Base-by-base conservation (phyloP, 2,329 filamentous ascomycete genomes). In the Fusarium piperis region DNA sequence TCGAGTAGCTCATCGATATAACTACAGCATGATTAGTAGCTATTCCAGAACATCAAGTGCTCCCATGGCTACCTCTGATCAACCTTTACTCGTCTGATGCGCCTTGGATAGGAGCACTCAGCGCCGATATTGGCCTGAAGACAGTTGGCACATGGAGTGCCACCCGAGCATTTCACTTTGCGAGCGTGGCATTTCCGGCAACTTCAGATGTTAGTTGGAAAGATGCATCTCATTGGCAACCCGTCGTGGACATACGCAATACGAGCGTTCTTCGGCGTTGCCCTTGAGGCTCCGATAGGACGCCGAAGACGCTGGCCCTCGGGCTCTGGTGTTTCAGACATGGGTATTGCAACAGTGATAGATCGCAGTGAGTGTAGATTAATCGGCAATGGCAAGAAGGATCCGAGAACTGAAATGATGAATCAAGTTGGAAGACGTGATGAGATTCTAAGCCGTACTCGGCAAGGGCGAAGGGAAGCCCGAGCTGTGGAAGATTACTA, bases 131-230 rank as follows among this genome's bases (percentile, higher is more conserved):
- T 68, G 13, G 73, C 70, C 30, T 74, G 72, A 4, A 56, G 55
- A 28, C 77, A 79, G 30, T 74, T 77, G 3, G 63, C 63, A 55
- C 77, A 79, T 8, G 77, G 77, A 16, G 71, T 65, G 1, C 71
- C 77, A 1, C 77, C 77, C 1, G 75, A 75, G 33, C 77, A 79
- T 20, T 74, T 77, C 16, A 79, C 75, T 35, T 78, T 78, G 3
- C 76, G 70, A 10, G 76, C 62, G 35, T 68, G 79, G 55, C 63
- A 83, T 62, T 39, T 76, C 20, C 67, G 77, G 58, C 59, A 83
- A n/a, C 41, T 77, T 16, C 1, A 38, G 4, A 8, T 2, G 7
- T 35, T 7, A 55, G 33, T n/a, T 46, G 5, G 6, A 11, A 13
- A 12, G 2, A 6, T n/a, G 3, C 51, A 7, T 8, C 3, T 26